phyloP scores from a whole-genome alignment of 495 filamentous ascomycete species.

The Diplogelasinospora grovesii region DNA sequence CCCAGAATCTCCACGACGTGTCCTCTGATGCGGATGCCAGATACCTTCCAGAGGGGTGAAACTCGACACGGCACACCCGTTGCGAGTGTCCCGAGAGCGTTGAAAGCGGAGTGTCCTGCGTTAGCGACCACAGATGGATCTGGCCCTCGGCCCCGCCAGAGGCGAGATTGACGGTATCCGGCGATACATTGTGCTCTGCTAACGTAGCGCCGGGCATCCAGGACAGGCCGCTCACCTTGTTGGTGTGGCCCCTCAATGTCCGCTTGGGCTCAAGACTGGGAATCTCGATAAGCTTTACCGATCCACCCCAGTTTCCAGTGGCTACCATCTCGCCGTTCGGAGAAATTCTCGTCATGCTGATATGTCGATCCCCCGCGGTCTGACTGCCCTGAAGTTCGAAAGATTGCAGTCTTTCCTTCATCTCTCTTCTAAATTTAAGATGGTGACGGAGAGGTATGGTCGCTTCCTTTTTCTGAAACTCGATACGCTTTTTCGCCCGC shows the following conservation, averaged over 20 bases:
- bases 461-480: slow-evolving; percentile 69
- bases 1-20: slow-evolving; percentile 97
- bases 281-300: slow-evolving; percentile 76
- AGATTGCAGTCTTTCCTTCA: slow-evolving; percentile 74
- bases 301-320: slow-evolving; percentile 85
- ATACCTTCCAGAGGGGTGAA: slow-evolving; percentile 87
- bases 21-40: slow-evolving; percentile 92
- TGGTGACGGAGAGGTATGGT: slow-evolving; percentile 80
- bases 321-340: slow-evolving; percentile 79
- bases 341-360: slow-evolving; percentile 85
- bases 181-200: slow-evolving; percentile 58
- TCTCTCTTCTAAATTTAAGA: slow-evolving; percentile 78
- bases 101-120: slow-evolving; percentile 70
- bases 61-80: slow-evolving; percentile 85
- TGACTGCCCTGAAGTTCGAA: slow-evolving; percentile 92
- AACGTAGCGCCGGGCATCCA: slow-evolving; percentile 87
- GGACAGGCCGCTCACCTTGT: slow-evolving; percentile 79
- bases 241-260: slow-evolving; percentile 73
- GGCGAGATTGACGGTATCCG: slow-evolving; percentile 73
- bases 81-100: slow-evolving; percentile 81
- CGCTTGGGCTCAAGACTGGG: slow-evolving; percentile 72
- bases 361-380: slow-evolving; percentile 80
- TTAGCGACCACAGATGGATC: slow-evolving; percentile 85
- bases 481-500: slow-evolving; percentile 67
- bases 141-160: slow-evolving; percentile 88